A percentile compares a stretch with the other conserved stretches of the same genome.
Evolutionary conservation across 495 filamentous ascomycete species (phyloP).

Genomic region (Penicillium psychrofluorescens): DNA sequence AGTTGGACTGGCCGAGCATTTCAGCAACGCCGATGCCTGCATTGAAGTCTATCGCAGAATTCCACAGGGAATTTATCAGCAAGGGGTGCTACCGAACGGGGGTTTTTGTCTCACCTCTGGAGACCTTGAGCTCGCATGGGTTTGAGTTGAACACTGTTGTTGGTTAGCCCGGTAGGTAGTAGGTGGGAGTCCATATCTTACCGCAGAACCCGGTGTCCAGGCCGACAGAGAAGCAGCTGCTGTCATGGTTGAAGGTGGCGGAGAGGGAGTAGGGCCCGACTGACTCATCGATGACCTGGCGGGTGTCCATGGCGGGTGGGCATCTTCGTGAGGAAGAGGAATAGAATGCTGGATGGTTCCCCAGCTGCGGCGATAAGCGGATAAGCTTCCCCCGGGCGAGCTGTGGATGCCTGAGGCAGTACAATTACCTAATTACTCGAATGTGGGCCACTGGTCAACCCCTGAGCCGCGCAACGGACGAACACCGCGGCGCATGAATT

Average conservation of each 20-base stretch:
- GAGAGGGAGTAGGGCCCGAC: conserved; percentile 70
- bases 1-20: conserved; percentile 86
- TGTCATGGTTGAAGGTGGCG: conserved; percentile 79
- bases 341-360: background rate
- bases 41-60: conserved; percentile 58
- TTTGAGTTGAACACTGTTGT: conserved; percentile 68
- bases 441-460: background rate
- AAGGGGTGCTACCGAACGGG: no score
- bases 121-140: conserved; percentile 66
- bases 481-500: no score
- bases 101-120: conserved; percentile 42
- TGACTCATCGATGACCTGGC: conserved; percentile 74
- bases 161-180: conserved; percentile 4
- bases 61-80: no score
- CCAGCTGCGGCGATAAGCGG: conserved; percentile 18
- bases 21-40: conserved; percentile 75
- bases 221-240: conserved; percentile 82
- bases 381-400: conserved; percentile 9
- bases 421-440: background rate
- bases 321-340: background rate
- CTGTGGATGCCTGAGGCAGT: background rate
- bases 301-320: conserved; percentile 67
- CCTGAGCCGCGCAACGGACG: background rate
- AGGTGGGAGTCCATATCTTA: conserved; percentile 31
- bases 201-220: conserved; percentile 82